phyloP scores from a whole-genome alignment of 257 asterid genomes.

The Cynanchum wilfordii region DNA sequence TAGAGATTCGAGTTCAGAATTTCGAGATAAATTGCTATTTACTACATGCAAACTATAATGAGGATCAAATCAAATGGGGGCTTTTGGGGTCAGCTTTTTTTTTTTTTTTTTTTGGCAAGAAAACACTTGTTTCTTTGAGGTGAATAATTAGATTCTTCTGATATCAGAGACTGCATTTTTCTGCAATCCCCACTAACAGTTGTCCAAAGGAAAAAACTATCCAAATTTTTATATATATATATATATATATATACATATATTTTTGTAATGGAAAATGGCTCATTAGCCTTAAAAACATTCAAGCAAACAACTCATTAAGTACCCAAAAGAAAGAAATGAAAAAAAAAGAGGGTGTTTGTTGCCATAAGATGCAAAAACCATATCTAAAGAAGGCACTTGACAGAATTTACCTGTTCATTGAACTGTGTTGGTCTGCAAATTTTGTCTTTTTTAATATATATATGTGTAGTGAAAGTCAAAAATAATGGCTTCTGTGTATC shows the following conservation, averaged over 20 bases:
- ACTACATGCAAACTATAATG: no score
- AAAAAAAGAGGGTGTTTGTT: background rate
- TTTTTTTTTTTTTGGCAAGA: no score
- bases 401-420: constrained; percentile 3
- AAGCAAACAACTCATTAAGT: background rate
- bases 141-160: constrained; percentile 9
- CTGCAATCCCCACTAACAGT: constrained; percentile 2
- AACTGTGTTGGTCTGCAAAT: background rate
- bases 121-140: background rate
- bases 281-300: background rate
- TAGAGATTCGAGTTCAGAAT: no score
- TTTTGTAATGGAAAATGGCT: background rate
- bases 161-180: background rate
- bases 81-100: background rate
- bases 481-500: background rate
- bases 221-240: no score
- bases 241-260: no score
- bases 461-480: background rate
- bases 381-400: background rate
- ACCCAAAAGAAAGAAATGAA: no score
- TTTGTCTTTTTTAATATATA: background rate
- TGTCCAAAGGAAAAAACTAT: background rate
- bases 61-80: background rate
- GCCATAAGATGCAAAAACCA: background rate
- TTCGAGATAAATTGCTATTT: no score